These are phyloP conservation scores for Berberis thunbergii DNA, from an alignment of 164 flowering plant species.

Conservation along the genomic window DNA sequence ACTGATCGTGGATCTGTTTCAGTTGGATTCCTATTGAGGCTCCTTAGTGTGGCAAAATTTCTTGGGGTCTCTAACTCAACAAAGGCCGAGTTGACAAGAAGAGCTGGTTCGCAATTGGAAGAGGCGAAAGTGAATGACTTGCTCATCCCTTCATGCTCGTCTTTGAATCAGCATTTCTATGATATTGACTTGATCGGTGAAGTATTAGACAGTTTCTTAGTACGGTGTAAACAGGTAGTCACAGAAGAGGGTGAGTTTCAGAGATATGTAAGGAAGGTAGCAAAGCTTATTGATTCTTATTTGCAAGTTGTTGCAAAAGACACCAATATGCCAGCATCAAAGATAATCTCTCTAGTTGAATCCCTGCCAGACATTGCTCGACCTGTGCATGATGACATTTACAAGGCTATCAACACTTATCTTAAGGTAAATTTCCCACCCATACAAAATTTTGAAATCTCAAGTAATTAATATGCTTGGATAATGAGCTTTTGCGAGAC, in stretches of 20 bases:
- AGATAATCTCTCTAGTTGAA: constrained; percentile 53
- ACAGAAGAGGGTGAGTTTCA: constrained; percentile 19
- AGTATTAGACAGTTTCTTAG: constrained; percentile 47
- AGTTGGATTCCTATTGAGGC: constrained; percentile 57
- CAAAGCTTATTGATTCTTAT: constrained; percentile 64
- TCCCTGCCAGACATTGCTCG: constrained; percentile 58
- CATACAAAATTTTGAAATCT: not conserved
- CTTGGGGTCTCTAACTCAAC: constrained; percentile 46
- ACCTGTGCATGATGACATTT: constrained; percentile 63
- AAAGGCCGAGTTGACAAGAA: constrained; percentile 55
- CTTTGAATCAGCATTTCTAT: constrained; percentile 25
- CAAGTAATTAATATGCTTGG: no score
- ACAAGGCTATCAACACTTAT: constrained; percentile 71
- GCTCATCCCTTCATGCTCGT: constrained; percentile 31
- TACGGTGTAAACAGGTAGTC: constrained; percentile 30
- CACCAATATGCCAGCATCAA: constrained; percentile 38
- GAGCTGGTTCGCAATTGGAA: constrained; percentile 48
- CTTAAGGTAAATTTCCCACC: constrained; percentile 48
- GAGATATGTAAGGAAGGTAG: constrained; percentile 38
- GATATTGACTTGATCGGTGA: constrained; percentile 50
- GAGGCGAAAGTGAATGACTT: constrained; percentile 61
- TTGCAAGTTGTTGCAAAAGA: constrained; percentile 64
- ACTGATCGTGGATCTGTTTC: constrained; percentile 59
- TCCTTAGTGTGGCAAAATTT: constrained; percentile 42
- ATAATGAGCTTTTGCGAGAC: no score